Evolutionary conservation across 306 rosid species (phyloP).

Genomic region (Vigna mungo): DNA sequence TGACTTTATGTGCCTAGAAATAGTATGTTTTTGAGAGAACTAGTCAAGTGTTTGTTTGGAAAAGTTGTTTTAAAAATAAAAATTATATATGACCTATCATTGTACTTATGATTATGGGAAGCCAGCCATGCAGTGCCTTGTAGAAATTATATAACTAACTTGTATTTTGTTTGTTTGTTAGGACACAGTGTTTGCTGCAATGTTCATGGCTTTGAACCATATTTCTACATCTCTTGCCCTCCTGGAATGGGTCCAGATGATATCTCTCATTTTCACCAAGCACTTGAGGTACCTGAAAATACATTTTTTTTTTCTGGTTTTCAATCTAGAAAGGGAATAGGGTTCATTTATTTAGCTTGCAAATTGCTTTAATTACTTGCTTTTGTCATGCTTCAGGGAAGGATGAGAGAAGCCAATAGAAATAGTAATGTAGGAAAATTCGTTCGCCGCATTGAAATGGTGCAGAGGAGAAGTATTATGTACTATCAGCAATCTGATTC

Average conservation of each 20-base stretch:
- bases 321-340: not conserved
- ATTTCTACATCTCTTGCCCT: conserved; percentile 87
- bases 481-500: conserved; percentile 80
- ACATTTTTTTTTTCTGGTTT: not conserved
- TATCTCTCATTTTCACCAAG: conserved; percentile 71
- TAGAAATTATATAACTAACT: conserved; percentile 33
- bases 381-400: conserved; percentile 57
- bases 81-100: conserved; percentile 6
- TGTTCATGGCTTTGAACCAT: conserved; percentile 97
- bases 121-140: not conserved
- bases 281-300: conserved; percentile 72
- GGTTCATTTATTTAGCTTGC: conserved; percentile 7
- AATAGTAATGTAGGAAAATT: conserved; percentile 72
- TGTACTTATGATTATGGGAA: not conserved
- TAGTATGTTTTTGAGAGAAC: conserved; percentile 6
- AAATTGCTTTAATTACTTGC: conserved; percentile 35
- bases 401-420: conserved; percentile 91
- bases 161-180: conserved; percentile 46
- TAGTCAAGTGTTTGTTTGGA: conserved; percentile 25
- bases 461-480: conserved; percentile 89
- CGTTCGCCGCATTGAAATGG: conserved; percentile 77
- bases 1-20: conserved; percentile 13
- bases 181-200: conserved; percentile 96
- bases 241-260: conserved; percentile 96
- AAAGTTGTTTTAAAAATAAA: not conserved